A percentile compares a stretch with the other conserved stretches of the same genome.
These are phyloP conservation scores for Tetrapyrgos nigripes DNA, from an alignment of 1,284 basidiomycete species.

Conservation along the genomic window DNA sequence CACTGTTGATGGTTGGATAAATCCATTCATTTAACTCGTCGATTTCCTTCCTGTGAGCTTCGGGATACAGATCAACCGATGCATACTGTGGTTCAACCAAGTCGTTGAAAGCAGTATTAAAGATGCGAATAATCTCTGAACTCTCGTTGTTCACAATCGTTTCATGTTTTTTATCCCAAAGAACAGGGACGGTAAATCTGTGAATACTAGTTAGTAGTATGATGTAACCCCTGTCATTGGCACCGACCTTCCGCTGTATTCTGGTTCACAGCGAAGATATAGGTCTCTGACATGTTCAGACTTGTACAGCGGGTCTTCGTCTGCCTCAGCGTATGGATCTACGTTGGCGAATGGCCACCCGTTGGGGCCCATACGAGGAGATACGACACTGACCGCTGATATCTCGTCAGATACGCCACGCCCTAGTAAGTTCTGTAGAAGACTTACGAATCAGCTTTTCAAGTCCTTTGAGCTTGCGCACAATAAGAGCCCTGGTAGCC, in stretches of 20 bases:
- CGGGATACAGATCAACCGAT: slow-evolving; percentile 81
- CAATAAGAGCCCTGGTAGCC: slow-evolving; percentile 92
- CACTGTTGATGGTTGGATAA: slow-evolving; percentile 51
- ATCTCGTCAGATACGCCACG: too few species aligned
- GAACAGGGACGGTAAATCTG: slow-evolving; percentile 89
- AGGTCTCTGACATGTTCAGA: slow-evolving; percentile 84
- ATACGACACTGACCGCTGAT: slow-evolving; percentile 85
- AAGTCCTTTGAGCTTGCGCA: slow-evolving; percentile 90
- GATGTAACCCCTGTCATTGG: background rate
- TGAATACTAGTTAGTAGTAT: background rate
- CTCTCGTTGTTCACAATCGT: slow-evolving; percentile 97
- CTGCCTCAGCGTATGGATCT: slow-evolving; percentile 76
- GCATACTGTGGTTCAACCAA: slow-evolving; percentile 71
- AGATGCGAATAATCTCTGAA: slow-evolving; percentile 91
- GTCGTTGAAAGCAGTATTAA: slow-evolving; percentile 85
- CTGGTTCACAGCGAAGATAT: slow-evolving; percentile 79
- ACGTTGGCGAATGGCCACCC: slow-evolving; percentile 90
- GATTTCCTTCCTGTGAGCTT: slow-evolving; percentile 76
- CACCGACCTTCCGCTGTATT: slow-evolving; percentile 67
- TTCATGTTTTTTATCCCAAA: slow-evolving; percentile 92
- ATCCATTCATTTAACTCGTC: slow-evolving; percentile 75
- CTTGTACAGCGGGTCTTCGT: slow-evolving; percentile 74
- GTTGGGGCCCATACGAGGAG: slow-evolving; percentile 73
- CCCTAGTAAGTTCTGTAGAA: too few species aligned
- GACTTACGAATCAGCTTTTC: slow-evolving; percentile 82